These are phyloP conservation scores for Phytophthora nicotianae DNA, from an alignment of 352 stramenopile genomes.

Conservation along the genomic window DNA sequence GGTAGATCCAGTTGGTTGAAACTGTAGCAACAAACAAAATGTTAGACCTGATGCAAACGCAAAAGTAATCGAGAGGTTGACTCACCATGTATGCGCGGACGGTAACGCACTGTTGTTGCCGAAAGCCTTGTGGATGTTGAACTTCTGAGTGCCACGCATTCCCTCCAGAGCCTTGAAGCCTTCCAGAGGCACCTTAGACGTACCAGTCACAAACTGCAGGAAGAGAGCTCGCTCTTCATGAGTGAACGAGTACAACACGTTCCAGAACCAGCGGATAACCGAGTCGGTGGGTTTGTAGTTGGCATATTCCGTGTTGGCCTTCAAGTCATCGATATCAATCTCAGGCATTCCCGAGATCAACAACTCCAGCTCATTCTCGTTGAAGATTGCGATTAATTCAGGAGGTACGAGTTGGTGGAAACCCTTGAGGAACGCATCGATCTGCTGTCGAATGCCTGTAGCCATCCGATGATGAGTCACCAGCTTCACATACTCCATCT, in stretches of 20 bases:
- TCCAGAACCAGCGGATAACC: slow-evolving; percentile 96
- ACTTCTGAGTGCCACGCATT: slow-evolving; percentile 99
- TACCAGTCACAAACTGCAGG: slow-evolving; percentile 94
- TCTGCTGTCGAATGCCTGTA: slow-evolving; percentile 95
- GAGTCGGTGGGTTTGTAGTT: slow-evolving; percentile 91
- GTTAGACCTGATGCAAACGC: slow-evolving; percentile 15
- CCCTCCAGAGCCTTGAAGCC: slow-evolving; percentile 98
- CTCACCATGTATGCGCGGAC: slow-evolving; percentile 97
- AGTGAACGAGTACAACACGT: slow-evolving; percentile 89
- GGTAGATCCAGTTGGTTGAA: slow-evolving; percentile 99
- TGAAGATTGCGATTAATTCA: slow-evolving; percentile 93
- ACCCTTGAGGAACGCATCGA: slow-evolving; percentile 90
- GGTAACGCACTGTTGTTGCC: slow-evolving; percentile 87
- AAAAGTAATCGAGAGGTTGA: slow-evolving; percentile 15
- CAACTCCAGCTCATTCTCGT: slow-evolving; percentile 94
- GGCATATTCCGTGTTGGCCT: slow-evolving; percentile 93
- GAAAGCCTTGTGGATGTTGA: slow-evolving; percentile 99
- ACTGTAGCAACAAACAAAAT: slow-evolving; percentile 44
- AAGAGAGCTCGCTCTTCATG: slow-evolving; percentile 93
- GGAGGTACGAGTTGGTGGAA: slow-evolving; percentile 92
- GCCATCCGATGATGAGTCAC: slow-evolving; percentile 99
- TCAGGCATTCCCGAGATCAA: slow-evolving; percentile 93
- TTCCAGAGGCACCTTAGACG: slow-evolving; percentile 94
- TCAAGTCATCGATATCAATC: slow-evolving; percentile 95
- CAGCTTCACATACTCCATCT: slow-evolving; percentile 93